phyloP scores from a whole-genome alignment of 2,329 filamentous ascomycete species.

The Pseudogymnoascus sp. region DNA sequence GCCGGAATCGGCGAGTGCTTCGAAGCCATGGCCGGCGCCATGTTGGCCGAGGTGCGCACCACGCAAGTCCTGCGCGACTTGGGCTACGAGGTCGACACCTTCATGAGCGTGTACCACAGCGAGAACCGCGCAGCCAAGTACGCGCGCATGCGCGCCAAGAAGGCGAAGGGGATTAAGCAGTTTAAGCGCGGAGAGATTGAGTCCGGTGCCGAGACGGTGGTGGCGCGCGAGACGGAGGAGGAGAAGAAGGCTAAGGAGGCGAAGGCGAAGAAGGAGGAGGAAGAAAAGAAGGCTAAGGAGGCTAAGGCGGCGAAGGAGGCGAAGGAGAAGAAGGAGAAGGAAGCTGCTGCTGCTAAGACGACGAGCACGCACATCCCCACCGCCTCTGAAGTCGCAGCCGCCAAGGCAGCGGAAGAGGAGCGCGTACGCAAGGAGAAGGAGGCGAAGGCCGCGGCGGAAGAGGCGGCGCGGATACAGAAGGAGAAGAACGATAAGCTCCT shows the following conservation, averaged over 20 bases:
- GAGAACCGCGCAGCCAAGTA: background rate
- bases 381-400: background rate
- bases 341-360: background rate
- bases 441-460: background rate
- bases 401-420: background rate
- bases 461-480: background rate
- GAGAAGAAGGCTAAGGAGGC: background rate
- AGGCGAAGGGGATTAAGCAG: constrained; percentile 2
- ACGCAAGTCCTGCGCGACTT: constrained; percentile 1
- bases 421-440: background rate
- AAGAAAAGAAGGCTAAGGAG: background rate
- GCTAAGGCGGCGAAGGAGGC: background rate
- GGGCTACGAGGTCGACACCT: constrained; percentile 11
- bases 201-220: background rate
- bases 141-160: background rate
- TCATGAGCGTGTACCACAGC: constrained; percentile 9
- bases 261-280: background rate
- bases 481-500: background rate
- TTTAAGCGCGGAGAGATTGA: background rate
- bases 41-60: background rate
- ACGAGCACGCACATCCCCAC: background rate
- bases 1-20: constrained; percentile 2
- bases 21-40: background rate
- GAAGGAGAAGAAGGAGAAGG: background rate
- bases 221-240: background rate